phyloP scores from a whole-genome alignment of 306 rosid species.

The Gleditsia sinensis region DNA sequence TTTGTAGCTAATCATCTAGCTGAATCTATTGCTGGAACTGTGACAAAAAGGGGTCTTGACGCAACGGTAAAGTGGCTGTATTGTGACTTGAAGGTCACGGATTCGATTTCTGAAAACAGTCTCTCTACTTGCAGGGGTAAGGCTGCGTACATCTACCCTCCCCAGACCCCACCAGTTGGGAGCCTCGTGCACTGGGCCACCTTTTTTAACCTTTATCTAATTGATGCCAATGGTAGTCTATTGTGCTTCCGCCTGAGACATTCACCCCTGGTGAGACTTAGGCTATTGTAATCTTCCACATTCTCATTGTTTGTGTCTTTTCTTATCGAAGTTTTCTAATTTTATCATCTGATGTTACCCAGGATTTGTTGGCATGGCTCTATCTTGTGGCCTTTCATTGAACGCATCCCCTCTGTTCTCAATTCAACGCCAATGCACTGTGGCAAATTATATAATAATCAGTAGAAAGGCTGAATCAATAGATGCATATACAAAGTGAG shows the following conservation, averaged over 20 bases:
- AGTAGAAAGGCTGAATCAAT: conserved; percentile 84
- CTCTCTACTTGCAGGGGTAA: no score
- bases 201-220: conserved; percentile 62
- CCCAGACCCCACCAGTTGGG: no score
- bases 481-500: conserved; percentile 76
- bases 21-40: conserved; percentile 83
- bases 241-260: conserved; percentile 76
- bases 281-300: neutral
- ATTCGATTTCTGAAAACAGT: no score
- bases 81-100: no score
- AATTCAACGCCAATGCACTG: conserved; percentile 72
- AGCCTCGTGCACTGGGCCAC: no score
- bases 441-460: conserved; percentile 78
- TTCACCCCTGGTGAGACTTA: conserved; percentile 61
- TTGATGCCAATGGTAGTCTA: conserved; percentile 71
- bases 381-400: conserved; percentile 89
- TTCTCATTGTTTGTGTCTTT: neutral
- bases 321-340: neutral
- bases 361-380: conserved; percentile 93
- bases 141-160: no score
- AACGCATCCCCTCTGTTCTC: conserved; percentile 61
- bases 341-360: conserved; percentile 36
- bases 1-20: conserved; percentile 80
- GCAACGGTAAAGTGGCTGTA: no score
- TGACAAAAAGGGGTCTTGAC: conserved; percentile 81